Base-by-base conservation (phyloP, 495 filamentous ascomycete species). In the Lasiosphaeris hirsuta region DNA sequence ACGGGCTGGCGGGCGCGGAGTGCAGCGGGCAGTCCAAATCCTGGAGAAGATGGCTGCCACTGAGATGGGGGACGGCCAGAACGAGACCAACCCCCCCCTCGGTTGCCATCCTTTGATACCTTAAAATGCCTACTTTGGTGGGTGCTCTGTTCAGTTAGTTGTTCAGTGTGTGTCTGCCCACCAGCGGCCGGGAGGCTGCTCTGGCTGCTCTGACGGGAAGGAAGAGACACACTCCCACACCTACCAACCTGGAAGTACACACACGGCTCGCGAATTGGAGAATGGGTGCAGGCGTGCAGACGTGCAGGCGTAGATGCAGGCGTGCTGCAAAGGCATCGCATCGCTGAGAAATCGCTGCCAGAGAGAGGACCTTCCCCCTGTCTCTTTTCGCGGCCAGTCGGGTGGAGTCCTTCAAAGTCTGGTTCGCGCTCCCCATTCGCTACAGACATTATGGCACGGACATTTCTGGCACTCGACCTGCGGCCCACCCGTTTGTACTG, bases 391-490 rank as follows among this genome's bases (percentile, higher is more conserved):
- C 55, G 36, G 13, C 62, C 65, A 65, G 65, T 62, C 62, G 60
- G 57, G 66, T 63, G 63, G 58, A 60, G 63, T 47, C 59, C 61
- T 35, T 65, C 36, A n/a, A 53, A 65, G 53, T 61, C 53, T 68
- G 65, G 65, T 53, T 59, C 58, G 50, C 34, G 57, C 44, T 37
- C 33, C 56, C 51, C 54, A 68, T 68, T 68, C 55, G 65, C 60
- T 43, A 38, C 39, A 38, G 15, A 52, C 14, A 44, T 15, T 17
- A 40, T 44, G 47, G 66, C 66, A 65, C 63, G 63, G 66, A 53
- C 65, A 51, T 48, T 56, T 60, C 49, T 58, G 53, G 61, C 62
- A 58, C 63, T 60, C 53, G 60, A 41, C 44, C 51, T 54, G 51
- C 34, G 51, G 48, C 52, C 59, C 60, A 57, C 44, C 51, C 34